Evolutionary conservation across 192 early-diverging fungal genomes (phyloP), one percentile per base, ranked within the genome.

Genomic region (Podila clonocystis): DNA sequence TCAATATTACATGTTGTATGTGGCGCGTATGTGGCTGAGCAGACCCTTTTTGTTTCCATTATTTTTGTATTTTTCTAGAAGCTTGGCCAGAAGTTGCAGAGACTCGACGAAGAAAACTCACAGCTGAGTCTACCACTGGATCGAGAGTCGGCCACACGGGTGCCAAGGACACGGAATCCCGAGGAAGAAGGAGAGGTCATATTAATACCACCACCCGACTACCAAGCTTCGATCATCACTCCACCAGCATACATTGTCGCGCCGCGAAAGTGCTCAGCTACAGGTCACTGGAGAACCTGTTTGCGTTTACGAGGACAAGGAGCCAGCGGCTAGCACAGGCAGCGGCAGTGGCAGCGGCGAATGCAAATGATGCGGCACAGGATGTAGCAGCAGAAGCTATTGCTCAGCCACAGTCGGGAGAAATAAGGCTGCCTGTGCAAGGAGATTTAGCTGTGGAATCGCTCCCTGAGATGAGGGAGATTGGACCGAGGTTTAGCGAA

Each of bases 171-270:
- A 45, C 50, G 17, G 20, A 68, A 68, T 38, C 33, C 19, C 5
- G 36, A 34, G 4, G 36, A 31, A n/a, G 28, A 58, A 9, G 55
- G 58, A 2, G 67, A 68, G 4, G 26, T n/a, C 3, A 12, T n/a
- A n/a, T n/a, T n/a, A n/a, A n/a, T n/a, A 41, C n/a, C 67, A 2
- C 50, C 55, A 31, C 67, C 67, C 4, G 67, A 68, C 58, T 68
- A 68, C 57, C 67, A 68, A 41, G 57, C 67, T 0, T 68, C 67
- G 5, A 68, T 68, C 36, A 68, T 68, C 57, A 68, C 67, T 38
- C 67, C 67, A 9, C 67, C 67, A 9, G 67, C 67, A 1, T 69
- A 69, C 29, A 61, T 69, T 34, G 36, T 61, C 11, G 66, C 34
- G 6, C 67, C 67, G 12, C 13, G 67, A 45, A 69, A 49, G 67